Percentiles rank a stretch among this genome's conserved stretches.
Evolutionary conservation across 306 rosid species (phyloP).

Genomic region (Benincasa hispida): DNA sequence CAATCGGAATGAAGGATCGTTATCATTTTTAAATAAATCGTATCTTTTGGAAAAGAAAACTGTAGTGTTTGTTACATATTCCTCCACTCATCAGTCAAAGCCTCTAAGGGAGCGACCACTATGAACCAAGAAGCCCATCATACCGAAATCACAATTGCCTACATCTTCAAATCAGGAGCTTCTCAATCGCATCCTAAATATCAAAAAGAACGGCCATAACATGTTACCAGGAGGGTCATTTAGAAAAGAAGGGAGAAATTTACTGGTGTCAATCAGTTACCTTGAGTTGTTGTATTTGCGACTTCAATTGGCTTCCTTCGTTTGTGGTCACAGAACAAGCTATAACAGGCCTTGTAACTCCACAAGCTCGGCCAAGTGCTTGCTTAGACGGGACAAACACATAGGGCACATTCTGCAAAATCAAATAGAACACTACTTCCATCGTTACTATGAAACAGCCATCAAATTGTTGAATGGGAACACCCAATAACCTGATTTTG

Average conservation of each 20-base stretch:
- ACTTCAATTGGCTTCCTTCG: conserved; percentile 88
- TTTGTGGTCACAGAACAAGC: conserved; percentile 83
- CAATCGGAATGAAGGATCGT: background rate
- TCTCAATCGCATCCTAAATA: conserved; percentile 83
- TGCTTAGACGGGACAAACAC: conserved; percentile 86
- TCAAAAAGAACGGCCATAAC: conserved; percentile 4
- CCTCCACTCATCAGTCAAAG: conserved; percentile 54
- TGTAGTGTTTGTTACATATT: conserved; percentile 9
- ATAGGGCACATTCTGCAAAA: conserved; percentile 67
- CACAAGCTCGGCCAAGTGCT: conserved; percentile 93
- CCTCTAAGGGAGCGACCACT: conserved; percentile 48
- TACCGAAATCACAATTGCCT: conserved; percentile 18
- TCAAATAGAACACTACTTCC: background rate
- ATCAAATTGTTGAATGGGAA: background rate
- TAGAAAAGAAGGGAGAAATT: background rate
- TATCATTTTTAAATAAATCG: background rate
- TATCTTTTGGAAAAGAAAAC: background rate
- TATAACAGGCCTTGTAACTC: conserved; percentile 81
- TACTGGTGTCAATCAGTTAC: conserved; percentile 13
- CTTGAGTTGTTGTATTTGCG: conserved; percentile 80
- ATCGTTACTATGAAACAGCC: background rate
- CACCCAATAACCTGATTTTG: background rate
- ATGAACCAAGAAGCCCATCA: conserved; percentile 69
- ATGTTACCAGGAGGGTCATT: background rate
- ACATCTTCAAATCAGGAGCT: conserved; percentile 53